Conservation (phyloP, 2,329 filamentous ascomycete species). For the Talaromyces atroroseus region DNA sequence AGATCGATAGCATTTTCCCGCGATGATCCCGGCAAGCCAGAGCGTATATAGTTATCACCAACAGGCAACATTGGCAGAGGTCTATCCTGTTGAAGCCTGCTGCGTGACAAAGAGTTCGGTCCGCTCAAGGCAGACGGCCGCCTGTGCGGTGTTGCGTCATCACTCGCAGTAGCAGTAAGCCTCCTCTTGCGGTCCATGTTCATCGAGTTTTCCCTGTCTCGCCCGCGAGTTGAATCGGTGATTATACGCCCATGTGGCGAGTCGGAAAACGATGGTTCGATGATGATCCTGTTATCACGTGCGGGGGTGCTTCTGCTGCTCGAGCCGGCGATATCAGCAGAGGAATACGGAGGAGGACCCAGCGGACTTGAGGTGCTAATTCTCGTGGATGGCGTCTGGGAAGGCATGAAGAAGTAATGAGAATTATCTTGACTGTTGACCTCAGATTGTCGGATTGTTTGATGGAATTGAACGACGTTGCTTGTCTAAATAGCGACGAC, state of each 20-base stretch:
- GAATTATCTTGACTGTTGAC: background rate
- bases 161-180: conserved; percentile 32
- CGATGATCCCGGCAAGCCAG: conserved; percentile 22
- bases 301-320: background rate
- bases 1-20: conserved; percentile 30
- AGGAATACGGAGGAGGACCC: background rate
- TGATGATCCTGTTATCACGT: conserved; percentile 2
- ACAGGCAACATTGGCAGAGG: conserved; percentile 13
- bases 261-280: background rate
- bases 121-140: conserved; percentile 12
- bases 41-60: conserved; percentile 3
- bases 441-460: background rate
- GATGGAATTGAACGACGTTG: background rate
- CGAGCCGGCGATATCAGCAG: conserved; percentile 6
- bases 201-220: background rate
- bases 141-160: conserved; percentile 22
- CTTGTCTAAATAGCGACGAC: conserved; percentile 4
- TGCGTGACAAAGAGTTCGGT: conserved; percentile 15
- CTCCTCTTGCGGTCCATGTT: conserved; percentile 38
- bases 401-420: background rate
- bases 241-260: background rate
- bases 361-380: background rate
- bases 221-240: background rate
- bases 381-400: background rate
- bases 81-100: conserved; percentile 20